Percentiles rank a stretch among this genome's conserved stretches.
phyloP scores from a whole-genome alignment of 2,329 filamentous ascomycete species.

The Aspergillus eucalypticola region DNA sequence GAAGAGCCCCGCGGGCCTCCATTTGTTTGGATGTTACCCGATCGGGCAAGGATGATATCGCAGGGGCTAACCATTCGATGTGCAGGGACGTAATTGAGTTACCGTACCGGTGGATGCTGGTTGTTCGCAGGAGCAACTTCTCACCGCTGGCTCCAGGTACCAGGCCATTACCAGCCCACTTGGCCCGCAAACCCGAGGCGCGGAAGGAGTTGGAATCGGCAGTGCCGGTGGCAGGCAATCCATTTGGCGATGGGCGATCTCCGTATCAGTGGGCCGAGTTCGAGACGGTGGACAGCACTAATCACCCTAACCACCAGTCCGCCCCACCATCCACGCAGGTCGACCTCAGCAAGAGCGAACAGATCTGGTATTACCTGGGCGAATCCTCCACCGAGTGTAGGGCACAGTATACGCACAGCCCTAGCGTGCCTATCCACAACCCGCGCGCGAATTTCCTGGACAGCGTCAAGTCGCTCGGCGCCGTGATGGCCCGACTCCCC shows the following conservation, averaged over 20 bases:
- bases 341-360: slow-evolving; percentile 69
- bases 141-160: slow-evolving; percentile 48
- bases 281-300: slow-evolving; percentile 58
- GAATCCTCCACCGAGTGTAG: slow-evolving; percentile 84
- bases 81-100: slow-evolving; percentile 58
- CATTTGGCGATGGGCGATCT: slow-evolving; percentile 60
- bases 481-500: slow-evolving; percentile 30
- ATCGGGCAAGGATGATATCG: slow-evolving; percentile 8
- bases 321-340: slow-evolving; percentile 65
- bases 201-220: slow-evolving; percentile 60
- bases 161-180: slow-evolving; percentile 49
- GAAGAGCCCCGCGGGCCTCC: neutral
- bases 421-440: slow-evolving; percentile 51
- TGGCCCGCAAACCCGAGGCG: slow-evolving; percentile 53
- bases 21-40: slow-evolving; percentile 14
- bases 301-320: slow-evolving; percentile 57
- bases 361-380: slow-evolving; percentile 87
- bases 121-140: slow-evolving; percentile 53
- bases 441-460: slow-evolving; percentile 53
- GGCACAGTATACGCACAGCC: slow-evolving; percentile 86
- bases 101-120: slow-evolving; percentile 56
- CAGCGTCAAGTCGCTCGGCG: slow-evolving; percentile 45
- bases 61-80: slow-evolving; percentile 11
- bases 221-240: slow-evolving; percentile 64
- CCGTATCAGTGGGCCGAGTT: slow-evolving; percentile 78